Base-by-base conservation (phyloP, 2,329 filamentous ascomycete species). In the Fusarium sulawesiense region DNA sequence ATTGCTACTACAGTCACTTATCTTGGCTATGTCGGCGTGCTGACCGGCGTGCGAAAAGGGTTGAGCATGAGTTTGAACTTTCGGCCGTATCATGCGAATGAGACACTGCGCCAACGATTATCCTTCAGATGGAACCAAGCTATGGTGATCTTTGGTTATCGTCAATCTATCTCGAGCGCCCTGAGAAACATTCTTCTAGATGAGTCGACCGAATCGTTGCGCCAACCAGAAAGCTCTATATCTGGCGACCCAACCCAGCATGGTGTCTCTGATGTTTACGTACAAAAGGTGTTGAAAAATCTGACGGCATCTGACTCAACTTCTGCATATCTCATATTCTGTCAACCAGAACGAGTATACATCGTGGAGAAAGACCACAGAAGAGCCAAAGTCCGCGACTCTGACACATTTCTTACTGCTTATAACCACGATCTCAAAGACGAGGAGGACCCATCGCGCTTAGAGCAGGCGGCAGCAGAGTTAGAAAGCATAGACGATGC, bases 41-140 rank as follows among this genome's bases (percentile, higher is more conserved):
- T 86, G 50, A 86, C 84, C 0, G 84, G 83, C 0, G 83, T 86
- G 7, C 76, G 82, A 18, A 76, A 76, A 48, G 79, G 80, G 0
- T 70, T 86, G 21, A 86, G 84, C 47, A 74, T 84, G 51, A 85
- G 83, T 48, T 73, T 86, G n/a, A 86, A 86, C 70, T 83, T 82
- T 42, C 78, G 82, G 13, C 78, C 79, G 2, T 71, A 75, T 18
- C 80, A 82, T 56, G 73, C 77, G 4, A 46, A 56, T 6, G 63
- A 60, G 6, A 71, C 66, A 0, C 42, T 50, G 13, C 32, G 40
- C 18, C 66, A 74, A 44, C 49, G 66, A 9, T 1, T 72, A 2
- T 64, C 69, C 0, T 80, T 78, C 20, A 70, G 75, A 11, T 71
- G 63, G 61, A 73, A 79, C 13, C 78, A 80, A 56, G 51, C 37